These are phyloP conservation scores for Aspergillus calidoustus DNA, from an alignment of 2,329 filamentous ascomycete species.

Conservation along the genomic window DNA sequence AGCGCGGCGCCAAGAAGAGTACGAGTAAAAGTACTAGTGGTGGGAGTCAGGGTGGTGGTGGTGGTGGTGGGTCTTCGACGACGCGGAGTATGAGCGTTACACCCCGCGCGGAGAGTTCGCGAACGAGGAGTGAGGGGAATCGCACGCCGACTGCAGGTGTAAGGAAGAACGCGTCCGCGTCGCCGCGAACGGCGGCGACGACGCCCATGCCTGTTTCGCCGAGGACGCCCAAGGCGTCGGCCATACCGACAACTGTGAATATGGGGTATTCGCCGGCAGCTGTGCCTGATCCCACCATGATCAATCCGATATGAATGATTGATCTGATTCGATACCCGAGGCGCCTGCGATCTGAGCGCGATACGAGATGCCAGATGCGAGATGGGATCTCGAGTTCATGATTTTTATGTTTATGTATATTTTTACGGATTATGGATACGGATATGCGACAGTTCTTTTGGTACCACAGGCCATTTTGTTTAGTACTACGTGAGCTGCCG, in stretches of 20 bases:
- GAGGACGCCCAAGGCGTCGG: slow-evolving; percentile 12
- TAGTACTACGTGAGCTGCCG: neutral
- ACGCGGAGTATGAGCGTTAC: slow-evolving; percentile 29
- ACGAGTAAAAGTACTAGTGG: slow-evolving; percentile 36
- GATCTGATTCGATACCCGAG: too few relatives aligned
- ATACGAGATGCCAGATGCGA: slow-evolving; percentile 32
- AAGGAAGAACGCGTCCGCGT: slow-evolving; percentile 16
- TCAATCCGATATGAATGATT: slow-evolving; percentile 37
- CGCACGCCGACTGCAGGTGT: slow-evolving; percentile 28
- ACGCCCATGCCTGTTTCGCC: slow-evolving; percentile 10
- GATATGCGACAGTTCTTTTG: slow-evolving; percentile 1
- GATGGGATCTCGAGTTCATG: slow-evolving; percentile 8
- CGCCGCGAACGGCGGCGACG: slow-evolving; percentile 13
- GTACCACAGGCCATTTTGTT: slow-evolving; percentile 10
- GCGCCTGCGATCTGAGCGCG: neutral
- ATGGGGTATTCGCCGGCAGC: slow-evolving; percentile 25
- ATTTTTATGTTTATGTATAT: slow-evolving; percentile 12
- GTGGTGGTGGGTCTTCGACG: neutral
- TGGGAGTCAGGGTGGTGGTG: too few relatives aligned
- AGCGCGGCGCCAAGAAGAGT: slow-evolving; percentile 61
- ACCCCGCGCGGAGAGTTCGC: slow-evolving; percentile 34
- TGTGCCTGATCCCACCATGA: slow-evolving; percentile 37
- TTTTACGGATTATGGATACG: neutral
- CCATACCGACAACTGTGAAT: neutral
- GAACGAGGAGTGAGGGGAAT: slow-evolving; percentile 38